Evolutionary conservation across 1,284 basidiomycete species (phyloP), one percentile per base, ranked within the genome.

Genomic region (Ustilago tritici): DNA sequence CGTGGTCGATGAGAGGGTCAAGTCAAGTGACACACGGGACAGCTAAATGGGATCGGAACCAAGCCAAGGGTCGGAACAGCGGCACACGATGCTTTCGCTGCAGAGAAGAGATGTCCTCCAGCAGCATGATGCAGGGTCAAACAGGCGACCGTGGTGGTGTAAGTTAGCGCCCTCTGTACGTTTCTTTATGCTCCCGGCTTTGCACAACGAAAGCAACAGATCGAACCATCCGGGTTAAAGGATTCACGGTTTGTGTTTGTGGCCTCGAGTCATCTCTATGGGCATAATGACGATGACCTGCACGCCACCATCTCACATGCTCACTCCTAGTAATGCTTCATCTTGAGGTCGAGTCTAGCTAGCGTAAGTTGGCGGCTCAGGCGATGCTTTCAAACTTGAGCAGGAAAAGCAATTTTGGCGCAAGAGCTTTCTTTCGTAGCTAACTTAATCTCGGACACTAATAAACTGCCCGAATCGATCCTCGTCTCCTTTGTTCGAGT

Each of bases 11-110:
- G 23, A 15, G 53, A 40, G 17, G 53, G 19, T 12, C 34, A 34
- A 56, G 54, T 56, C 36, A 15, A 56, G 19, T 17, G 38, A 56
- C 54, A 56, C 38, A 36, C 54, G 54, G 54, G 54, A 56, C 52
- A 28, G 17, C 52, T 6, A 19, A 9, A 46, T 19, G 15, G 3
- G 40, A 43, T 15, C 28, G n/a, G 4, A 7, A n/a, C 2, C 12
- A 49, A n/a, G n/a, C 47, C 19, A 31, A 9, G 14, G n/a, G 23
- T 14, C 11, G 28, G 47, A 23, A 49, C 8, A 49, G 52, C 52
- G 52, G 32, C 52, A 35, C 52, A 9, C 52, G 28, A 28, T 53
- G 52, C 28, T 52, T 17, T 35, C 31, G 47, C 40, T 43, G 14
- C 40, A 43, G 40, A 28, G 23, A 28, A 28, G 36, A 41, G 14